Base-by-base conservation (phyloP, 164 flowering plant species). In the Vitis rupestris region DNA sequence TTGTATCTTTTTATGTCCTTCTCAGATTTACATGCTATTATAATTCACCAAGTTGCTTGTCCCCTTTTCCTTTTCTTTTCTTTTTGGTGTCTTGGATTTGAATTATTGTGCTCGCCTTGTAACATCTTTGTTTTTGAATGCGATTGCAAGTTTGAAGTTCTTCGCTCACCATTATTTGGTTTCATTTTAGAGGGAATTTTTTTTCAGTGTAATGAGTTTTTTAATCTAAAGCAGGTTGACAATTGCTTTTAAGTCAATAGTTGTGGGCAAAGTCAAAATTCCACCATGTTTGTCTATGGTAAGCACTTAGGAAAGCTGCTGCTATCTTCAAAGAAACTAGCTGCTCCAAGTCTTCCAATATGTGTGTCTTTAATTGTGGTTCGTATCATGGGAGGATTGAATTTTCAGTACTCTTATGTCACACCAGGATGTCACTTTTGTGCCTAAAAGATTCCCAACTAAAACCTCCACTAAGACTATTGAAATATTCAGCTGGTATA, bases 301-400 rank as follows among this genome's bases (percentile, higher is more conserved):
- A 69, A 65, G 69, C 77, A 59, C 75, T 75, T 56, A 59, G 54
- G 56, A 72, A 58, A 72, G 74, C 71, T 60, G 50, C 16, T 48
- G 50, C 16, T 48, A 69, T 44, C 12, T 16, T 64, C 55, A 6
- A 57, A 60, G 72, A 55, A 68, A 68, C 71, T 15, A 10, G 55
- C 63, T 15, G 52, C 60, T 57, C 63, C 64, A 60, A 64, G 69
- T 76, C 63, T 76, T 70, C 58, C 59, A 60, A 2, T 61, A 8
- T 56, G 30, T 12, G 17, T 57, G 59, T 31, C 17, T 54, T 49
- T 69, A n/a, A 23, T 44, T 16, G 13, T 57, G 54, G 19, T 50
- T 57, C 51, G 17, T 51, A 55, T 53, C 55, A 57, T 65, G 71
- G 48, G n/a, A 47, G 14, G 8, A 6, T 58, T 55, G 23, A 62